Evolutionary conservation across 768 basidiomycete species (phyloP), one percentile per base, ranked within the genome.

Genomic region (Omphalotus guepiniiformis): DNA sequence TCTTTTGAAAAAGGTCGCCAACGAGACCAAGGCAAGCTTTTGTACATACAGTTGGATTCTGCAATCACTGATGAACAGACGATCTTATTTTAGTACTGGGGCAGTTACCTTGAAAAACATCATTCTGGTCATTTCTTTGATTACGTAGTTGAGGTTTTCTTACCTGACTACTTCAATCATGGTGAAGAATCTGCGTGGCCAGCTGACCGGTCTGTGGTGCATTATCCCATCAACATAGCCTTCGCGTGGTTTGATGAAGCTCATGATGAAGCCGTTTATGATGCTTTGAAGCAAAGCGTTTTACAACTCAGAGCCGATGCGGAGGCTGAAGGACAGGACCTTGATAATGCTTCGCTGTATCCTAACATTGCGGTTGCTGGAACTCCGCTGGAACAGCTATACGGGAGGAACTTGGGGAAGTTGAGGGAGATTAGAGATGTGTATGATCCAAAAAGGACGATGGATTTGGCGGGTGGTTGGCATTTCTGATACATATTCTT

Each of bases 401-500:
- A 78, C n/a, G 81, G 79, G 3, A 52, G 35, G 2, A 77, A 82
- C 47, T 39, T 85, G 2, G 56, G 58, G 11, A 58, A 37, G 41
- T 54, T 84, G 48, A 50, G 57, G 45, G 50, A 41, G 11, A 58
- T 83, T n/a, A 79, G 75, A 55, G 55, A 50, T 47, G 44, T 41
- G 23, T 66, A 77, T 45, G 84, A 87, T 58, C 83, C 83, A 0
- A 41, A 62, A 8, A 70, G 78, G 53, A 69, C 83, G 29, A 85
- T 86, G 82, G 73, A 72, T 15, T 71, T 83, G n/a, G 71, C 83
- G 13, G 83, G 82, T 4, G 83, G 82, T 6, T 83, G 30, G 30
- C 30, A 32, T 32, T 32, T 32, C 30, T 32, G n/a, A n/a, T n/a
- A n/a, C n/a, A n/a, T n/a, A n/a, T n/a, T n/a, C n/a, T n/a, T n/a